These are phyloP conservation scores for Leccinum incarnatum DNA, from an alignment of 768 basidiomycete species.

Conservation along the genomic window DNA sequence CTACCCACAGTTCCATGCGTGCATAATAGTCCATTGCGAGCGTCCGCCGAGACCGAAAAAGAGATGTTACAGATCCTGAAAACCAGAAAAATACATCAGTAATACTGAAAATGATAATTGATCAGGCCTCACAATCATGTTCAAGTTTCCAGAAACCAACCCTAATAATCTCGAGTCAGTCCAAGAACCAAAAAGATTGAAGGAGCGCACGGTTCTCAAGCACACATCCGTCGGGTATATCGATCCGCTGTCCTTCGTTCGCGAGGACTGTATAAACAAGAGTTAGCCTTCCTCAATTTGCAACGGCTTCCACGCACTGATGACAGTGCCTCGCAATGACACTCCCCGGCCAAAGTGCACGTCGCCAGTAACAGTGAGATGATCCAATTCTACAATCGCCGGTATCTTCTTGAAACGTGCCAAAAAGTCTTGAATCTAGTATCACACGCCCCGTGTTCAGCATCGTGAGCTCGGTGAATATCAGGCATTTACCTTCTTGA, in stretches of 20 bases:
- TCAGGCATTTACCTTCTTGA: conserved; percentile 75
- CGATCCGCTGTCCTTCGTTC: conserved; percentile 78
- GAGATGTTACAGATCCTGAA: conserved; percentile 9
- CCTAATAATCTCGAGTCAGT: conserved; percentile 34
- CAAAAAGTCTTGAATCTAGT: conserved; percentile 81
- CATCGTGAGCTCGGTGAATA: neutral
- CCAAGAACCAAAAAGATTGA: neutral
- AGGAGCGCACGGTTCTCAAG: conserved; percentile 57
- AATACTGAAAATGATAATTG: neutral
- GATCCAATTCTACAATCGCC: conserved; percentile 86
- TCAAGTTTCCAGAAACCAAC: conserved; percentile 80
- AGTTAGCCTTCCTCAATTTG: neutral
- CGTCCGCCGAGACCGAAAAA: neutral
- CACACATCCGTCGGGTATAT: conserved; percentile 80
- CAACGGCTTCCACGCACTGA: conserved; percentile 43
- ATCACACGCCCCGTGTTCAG: neutral
- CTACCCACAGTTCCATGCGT: neutral
- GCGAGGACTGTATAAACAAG: conserved; percentile 52
- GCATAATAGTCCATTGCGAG: neutral
- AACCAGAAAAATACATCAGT: neutral
- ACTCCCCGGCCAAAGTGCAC: conserved; percentile 88
- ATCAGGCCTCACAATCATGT: conserved; percentile 55
- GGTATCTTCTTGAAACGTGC: conserved; percentile 96
- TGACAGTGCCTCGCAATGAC: conserved; percentile 86
- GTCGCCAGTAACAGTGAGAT: conserved; percentile 90